Conservation (phyloP, 2,329 filamentous ascomycete species). For the Neophaeococcomyces aloes region DNA sequence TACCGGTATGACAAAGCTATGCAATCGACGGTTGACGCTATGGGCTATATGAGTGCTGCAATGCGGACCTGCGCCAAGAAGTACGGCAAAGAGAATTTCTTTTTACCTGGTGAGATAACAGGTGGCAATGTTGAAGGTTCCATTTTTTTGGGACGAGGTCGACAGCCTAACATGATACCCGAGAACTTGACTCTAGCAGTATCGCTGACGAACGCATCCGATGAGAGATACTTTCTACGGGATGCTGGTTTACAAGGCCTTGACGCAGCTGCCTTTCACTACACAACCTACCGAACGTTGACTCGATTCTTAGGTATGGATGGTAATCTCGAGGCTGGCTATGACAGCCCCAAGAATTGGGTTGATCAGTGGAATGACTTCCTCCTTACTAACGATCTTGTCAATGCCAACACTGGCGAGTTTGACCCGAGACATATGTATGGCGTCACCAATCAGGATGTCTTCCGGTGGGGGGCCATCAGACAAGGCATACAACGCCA, state of each 20-base stretch:
- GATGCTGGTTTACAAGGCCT: conserved; percentile 38
- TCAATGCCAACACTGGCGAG: conserved; percentile 49
- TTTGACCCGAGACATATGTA: conserved; percentile 57
- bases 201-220: conserved; percentile 35
- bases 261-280: conserved; percentile 53
- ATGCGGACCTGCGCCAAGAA: conserved; percentile 47
- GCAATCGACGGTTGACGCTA: conserved; percentile 52
- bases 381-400: conserved; percentile 48
- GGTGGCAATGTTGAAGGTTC: conserved; percentile 51
- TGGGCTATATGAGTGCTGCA: conserved; percentile 47
- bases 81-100: conserved; percentile 54
- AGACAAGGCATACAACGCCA: conserved; percentile 47
- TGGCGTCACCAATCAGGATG: conserved; percentile 55
- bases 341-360: conserved; percentile 46
- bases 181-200: conserved; percentile 40
- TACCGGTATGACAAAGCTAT: conserved; percentile 58
- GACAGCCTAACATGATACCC: conserved; percentile 45
- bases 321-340: conserved; percentile 44
- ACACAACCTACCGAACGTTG: conserved; percentile 53
- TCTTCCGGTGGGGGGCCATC: conserved; percentile 54
- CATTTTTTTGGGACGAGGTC: conserved; percentile 52
- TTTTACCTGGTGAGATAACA: conserved; percentile 54
- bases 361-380: conserved; percentile 46
- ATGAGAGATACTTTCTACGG: conserved; percentile 42
- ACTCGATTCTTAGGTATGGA: conserved; percentile 52